Conservation (phyloP, 2,329 filamentous ascomycete genomes). For the Fusarium floridanum region DNA sequence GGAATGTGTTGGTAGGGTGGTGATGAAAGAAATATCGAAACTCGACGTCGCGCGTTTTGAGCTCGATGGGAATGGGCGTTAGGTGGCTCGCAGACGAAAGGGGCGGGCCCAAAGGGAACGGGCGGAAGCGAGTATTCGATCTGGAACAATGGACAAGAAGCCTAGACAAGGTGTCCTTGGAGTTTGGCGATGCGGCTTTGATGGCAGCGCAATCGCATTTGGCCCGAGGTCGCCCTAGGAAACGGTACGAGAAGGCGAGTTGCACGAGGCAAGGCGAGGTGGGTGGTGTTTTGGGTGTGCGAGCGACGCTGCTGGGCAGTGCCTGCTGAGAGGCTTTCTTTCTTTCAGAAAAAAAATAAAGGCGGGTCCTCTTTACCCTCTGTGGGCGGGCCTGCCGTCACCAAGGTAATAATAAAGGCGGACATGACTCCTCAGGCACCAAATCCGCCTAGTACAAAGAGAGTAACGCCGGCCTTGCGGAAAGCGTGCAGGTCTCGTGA, state of each 20-base stretch:
- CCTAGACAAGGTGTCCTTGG: slow-evolving; percentile 31
- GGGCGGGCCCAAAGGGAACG: slow-evolving; percentile 14
- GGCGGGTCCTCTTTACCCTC: slow-evolving; percentile 18
- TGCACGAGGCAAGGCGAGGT: slow-evolving; percentile 25
- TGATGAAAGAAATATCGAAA: slow-evolving; percentile 27
- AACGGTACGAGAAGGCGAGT: slow-evolving; percentile 48
- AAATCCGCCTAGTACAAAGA: slow-evolving; percentile 4
- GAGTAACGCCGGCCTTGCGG: slow-evolving; percentile 2
- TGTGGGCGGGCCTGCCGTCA: not conserved
- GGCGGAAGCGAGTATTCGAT: slow-evolving; percentile 20
- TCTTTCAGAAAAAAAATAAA: slow-evolving; percentile 39
- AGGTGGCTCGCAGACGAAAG: slow-evolving; percentile 23
- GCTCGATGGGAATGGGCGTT: slow-evolving; percentile 6
- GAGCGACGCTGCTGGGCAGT: slow-evolving; percentile 25
- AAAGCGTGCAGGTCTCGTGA: slow-evolving; percentile 36
- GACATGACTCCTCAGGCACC: slow-evolving; percentile 37
- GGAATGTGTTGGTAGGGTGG: slow-evolving; percentile 16
- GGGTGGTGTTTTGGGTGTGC: slow-evolving; percentile 46
- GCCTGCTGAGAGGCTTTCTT: slow-evolving; percentile 38
- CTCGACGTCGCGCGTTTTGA: slow-evolving; percentile 29
- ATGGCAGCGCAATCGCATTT: slow-evolving; percentile 48
- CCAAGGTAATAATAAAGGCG: not conserved
- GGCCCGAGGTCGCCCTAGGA: slow-evolving; percentile 47
- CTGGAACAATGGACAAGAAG: slow-evolving; percentile 33
- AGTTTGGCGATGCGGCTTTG: slow-evolving; percentile 43